Conservation (phyloP, 2,329 filamentous ascomycete genomes). For the Penicillium italicum region DNA sequence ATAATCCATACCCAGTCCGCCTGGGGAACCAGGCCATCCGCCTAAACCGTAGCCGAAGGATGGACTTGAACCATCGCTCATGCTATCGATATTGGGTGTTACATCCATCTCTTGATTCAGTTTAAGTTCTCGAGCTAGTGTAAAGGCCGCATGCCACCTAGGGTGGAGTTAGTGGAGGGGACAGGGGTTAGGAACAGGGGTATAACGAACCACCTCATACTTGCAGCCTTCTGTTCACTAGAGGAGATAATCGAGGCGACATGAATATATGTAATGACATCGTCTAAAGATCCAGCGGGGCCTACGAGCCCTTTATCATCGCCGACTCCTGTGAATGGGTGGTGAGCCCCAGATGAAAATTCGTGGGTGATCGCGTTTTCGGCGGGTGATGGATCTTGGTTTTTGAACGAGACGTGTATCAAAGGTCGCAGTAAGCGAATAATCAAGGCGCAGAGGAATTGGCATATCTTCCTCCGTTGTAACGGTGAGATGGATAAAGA, state of each 20-base stretch:
- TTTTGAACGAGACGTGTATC: conserved; percentile 66
- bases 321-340: conserved; percentile 54
- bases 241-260: conserved; percentile 87
- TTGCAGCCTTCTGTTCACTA: conserved; percentile 93
- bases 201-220: conserved; percentile 65
- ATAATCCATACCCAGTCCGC: conserved; percentile 44
- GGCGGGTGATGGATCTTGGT: conserved; percentile 45
- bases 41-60: conserved; percentile 32
- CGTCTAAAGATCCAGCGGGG: conserved; percentile 73
- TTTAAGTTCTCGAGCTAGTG: conserved; percentile 80
- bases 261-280: conserved; percentile 89
- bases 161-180: conserved; percentile 1
- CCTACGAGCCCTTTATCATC: conserved; percentile 44
- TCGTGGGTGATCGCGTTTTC: conserved; percentile 57
- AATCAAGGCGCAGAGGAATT: conserved; percentile 81
- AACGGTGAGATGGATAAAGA: conserved; percentile 80
- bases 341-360: conserved; percentile 65
- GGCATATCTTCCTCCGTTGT: conserved; percentile 78
- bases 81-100: conserved; percentile 29
- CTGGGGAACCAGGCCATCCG: conserved; percentile 50
- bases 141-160: conserved; percentile 87
- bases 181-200: neutral
- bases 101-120: conserved; percentile 70
- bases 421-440: conserved; percentile 79
- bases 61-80: conserved; percentile 33